phyloP scores from a whole-genome alignment of 1,284 basidiomycete genomes.

The Tilletiopsis washingtonensis region DNA sequence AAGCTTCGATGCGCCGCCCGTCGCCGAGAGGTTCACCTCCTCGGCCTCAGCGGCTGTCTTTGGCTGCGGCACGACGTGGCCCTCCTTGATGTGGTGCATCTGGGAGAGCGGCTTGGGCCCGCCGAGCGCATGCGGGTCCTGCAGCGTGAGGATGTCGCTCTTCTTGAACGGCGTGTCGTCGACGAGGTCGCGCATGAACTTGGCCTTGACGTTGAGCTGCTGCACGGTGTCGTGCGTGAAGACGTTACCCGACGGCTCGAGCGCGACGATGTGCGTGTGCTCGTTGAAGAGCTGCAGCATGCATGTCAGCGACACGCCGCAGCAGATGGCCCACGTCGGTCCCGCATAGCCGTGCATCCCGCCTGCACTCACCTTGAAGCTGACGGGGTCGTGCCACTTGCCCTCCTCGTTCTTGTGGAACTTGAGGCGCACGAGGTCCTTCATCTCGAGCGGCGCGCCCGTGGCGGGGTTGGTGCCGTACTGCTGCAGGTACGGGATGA shows the following conservation, averaged over 20 bases:
- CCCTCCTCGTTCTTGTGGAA: constrained; percentile 56
- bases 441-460: constrained; percentile 66
- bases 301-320: background rate
- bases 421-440: constrained; percentile 77
- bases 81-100: constrained; percentile 42
- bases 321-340: background rate
- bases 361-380: constrained; percentile 44
- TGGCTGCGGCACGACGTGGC: constrained; percentile 19
- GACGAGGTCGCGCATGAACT: constrained; percentile 68
- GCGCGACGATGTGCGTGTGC: constrained; percentile 49
- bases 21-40: constrained; percentile 40
- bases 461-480: constrained; percentile 74
- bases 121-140: constrained; percentile 48
- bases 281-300: constrained; percentile 51
- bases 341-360: background rate
- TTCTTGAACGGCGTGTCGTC: constrained; percentile 71
- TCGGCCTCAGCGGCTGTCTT: constrained; percentile 27
- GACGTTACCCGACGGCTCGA: constrained; percentile 64
- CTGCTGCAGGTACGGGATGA: constrained; percentile 76
- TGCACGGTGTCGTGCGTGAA: constrained; percentile 67
- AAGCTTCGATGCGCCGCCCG: constrained; percentile 38
- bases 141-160: constrained; percentile 78
- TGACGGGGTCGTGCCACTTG: constrained; percentile 48
- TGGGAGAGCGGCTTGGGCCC: constrained; percentile 17
- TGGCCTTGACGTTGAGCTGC: constrained; percentile 63